Percentiles rank a stretch among this genome's conserved stretches.
Conservation (phyloP, 2,329 filamentous ascomycete genomes). For the Blastomyces emzantsi region DNA sequence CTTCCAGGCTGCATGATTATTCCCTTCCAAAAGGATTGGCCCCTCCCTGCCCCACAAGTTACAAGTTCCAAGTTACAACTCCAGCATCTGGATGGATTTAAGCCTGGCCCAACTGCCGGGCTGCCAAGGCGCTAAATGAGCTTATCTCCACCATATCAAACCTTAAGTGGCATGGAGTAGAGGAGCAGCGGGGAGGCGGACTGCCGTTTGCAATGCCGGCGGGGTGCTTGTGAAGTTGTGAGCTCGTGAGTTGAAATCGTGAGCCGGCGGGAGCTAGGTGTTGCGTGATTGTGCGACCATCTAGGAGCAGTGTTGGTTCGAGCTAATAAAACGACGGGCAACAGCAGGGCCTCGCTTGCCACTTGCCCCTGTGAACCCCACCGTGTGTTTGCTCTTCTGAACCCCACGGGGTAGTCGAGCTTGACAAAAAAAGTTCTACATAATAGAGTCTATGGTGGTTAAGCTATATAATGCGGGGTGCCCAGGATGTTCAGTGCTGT, state of each 20-base stretch:
- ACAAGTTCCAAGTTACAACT: no score
- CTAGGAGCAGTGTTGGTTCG: no score
- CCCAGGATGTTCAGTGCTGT: neutral
- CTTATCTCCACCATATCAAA: constrained; percentile 6
- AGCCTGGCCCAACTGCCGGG: neutral
- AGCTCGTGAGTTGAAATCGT: no score
- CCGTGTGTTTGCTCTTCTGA: neutral
- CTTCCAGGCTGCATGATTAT: no score
- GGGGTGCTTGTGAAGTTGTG: no score
- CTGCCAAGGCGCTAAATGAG: constrained; percentile 3
- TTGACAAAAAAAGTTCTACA: neutral
- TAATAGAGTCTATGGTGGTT: no score
- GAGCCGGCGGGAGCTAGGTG: no score
- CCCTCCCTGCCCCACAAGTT: no score
- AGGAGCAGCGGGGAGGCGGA: neutral
- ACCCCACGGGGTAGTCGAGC: neutral
- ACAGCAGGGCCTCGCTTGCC: neutral
- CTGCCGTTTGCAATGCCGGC: neutral
- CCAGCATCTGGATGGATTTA: neutral
- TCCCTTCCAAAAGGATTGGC: no score
- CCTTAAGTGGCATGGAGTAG: neutral
- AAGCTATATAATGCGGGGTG: neutral
- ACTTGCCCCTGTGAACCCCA: neutral
- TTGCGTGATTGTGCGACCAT: no score
- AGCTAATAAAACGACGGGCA: no score